Conservation (phyloP, 345 rosid species). For the Anacardium occidentale region DNA sequence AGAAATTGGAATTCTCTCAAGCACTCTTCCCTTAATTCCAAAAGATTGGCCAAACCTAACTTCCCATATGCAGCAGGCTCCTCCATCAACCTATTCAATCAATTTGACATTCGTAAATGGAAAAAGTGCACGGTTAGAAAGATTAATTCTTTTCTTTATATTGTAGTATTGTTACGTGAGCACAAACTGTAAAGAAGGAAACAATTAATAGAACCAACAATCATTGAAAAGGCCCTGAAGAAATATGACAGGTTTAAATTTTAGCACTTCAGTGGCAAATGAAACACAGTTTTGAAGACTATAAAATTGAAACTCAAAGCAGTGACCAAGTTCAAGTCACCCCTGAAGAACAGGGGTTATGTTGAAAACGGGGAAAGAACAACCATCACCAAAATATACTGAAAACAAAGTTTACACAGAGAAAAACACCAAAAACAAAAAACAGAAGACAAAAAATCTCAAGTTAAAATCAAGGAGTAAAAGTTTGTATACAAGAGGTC, state of each 20-base stretch:
- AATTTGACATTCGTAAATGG: slow-evolving; percentile 14
- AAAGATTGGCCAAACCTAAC: slow-evolving; percentile 93
- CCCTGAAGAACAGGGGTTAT: background rate
- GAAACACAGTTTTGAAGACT: background rate
- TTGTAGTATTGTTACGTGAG: background rate
- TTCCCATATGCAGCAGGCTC: slow-evolving; percentile 99
- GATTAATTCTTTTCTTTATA: background rate
- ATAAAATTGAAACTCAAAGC: background rate
- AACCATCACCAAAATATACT: background rate
- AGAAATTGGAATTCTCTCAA: slow-evolving; percentile 93
- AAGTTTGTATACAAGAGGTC: background rate
- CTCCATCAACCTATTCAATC: slow-evolving; percentile 75
- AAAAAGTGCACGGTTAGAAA: slow-evolving; percentile 1
- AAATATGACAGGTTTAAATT: background rate
- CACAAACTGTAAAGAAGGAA: too few relatives aligned
- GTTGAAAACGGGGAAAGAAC: background rate
- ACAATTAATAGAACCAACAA: background rate
- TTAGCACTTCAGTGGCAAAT: background rate
- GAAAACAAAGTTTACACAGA: background rate
- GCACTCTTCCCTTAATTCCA: slow-evolving; percentile 98
- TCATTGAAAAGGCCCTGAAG: background rate
- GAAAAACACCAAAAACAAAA: too few relatives aligned
- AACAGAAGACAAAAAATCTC: background rate
- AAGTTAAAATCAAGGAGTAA: background rate
- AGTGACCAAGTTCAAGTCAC: background rate